Conservation (phyloP, 164 flowering plant genomes). For the Liquidambar formosana region DNA sequence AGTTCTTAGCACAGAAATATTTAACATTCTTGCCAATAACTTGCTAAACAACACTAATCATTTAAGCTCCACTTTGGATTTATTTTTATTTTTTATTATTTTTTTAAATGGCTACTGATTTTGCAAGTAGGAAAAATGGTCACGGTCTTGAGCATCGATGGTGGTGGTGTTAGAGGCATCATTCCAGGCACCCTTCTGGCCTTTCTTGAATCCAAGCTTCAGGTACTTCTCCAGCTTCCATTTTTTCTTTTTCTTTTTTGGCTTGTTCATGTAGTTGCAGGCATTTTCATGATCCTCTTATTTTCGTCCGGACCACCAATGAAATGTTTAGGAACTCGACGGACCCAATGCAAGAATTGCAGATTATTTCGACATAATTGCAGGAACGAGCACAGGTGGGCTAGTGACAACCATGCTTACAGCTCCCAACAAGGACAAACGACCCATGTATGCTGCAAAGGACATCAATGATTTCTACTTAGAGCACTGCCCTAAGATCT, state of each 20-base stretch:
- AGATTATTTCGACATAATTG: slow-evolving; percentile 25
- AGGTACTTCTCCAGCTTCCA: slow-evolving; percentile 10
- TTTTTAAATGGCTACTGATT: slow-evolving; percentile 6
- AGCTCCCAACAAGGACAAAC: slow-evolving; percentile 23
- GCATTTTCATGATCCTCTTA: too few species aligned
- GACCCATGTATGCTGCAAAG: slow-evolving; percentile 22
- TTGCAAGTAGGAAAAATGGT: slow-evolving; percentile 13
- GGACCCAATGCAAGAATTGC: slow-evolving; percentile 24
- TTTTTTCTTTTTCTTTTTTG: not conserved
- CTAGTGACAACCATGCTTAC: slow-evolving; percentile 25
- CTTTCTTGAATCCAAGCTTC: slow-evolving; percentile 31
- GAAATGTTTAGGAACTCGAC: slow-evolving; percentile 18
- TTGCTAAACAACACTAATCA: too few species aligned
- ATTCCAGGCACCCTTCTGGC: slow-evolving; percentile 31
- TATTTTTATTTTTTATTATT: too few species aligned
- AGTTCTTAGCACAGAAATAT: too few species aligned
- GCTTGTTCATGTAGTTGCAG: too few species aligned
- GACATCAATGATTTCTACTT: slow-evolving; percentile 22
- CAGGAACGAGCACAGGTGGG: slow-evolving; percentile 33
- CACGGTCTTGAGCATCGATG: slow-evolving; percentile 34
- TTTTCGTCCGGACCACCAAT: not conserved
- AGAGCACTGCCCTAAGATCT: slow-evolving; percentile 22
- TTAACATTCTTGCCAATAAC: too few species aligned
- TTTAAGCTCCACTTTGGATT: not conserved
- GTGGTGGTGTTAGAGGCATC: slow-evolving; percentile 38